Base-by-base conservation (phyloP, 805 yeast species). In the Yarrowia porcina region DNA sequence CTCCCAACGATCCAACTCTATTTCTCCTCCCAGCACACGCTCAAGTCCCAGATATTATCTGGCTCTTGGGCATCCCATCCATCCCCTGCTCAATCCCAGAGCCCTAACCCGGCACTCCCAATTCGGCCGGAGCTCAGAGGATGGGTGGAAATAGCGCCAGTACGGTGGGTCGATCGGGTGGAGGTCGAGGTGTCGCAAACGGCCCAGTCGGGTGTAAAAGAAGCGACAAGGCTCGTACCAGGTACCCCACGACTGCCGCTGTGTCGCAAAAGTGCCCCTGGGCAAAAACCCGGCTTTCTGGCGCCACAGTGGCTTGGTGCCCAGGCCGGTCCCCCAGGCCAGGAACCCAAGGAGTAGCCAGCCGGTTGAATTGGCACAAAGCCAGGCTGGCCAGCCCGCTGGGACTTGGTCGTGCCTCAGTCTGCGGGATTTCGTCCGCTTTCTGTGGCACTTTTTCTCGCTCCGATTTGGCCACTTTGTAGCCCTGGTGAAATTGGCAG, bases 381-480 rank as follows among this genome's bases (percentile, higher is more conserved):
- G 18, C 15, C 36, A 13, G 17, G 36, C 27, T 3, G 36, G 4
- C 17, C 52, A 8, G 41, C 13, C 13, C 13, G 17, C 27, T 17
- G 18, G 36, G 18, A 20, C 13, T n/a, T 27, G 3, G 10, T 20
- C 38, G 25, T 4, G 36, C n/a, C 50, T 12, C 5, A 4, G 15
- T 15, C 5, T 2, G 47, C 30, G 3, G 6, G 32, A 25, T 12
- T 44, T 17, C 11, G 11, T 3, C 12, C 36, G 17, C 27, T 17
- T 12, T 45, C 20, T 30, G 52, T 8, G 52, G 52, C 36, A 18
- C 35, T 30, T 45, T 30, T 45, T 28, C 13, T 5, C 13, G 4
- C 52, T 45, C 52, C 52, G 52, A 45, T 45, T 45, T 45, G 52
- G 52, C 52, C 52, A 45, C 52, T 45, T 27, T 30, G 41, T 27